Percentiles rank a stretch among this genome's conserved stretches.
Conservation (phyloP, 1,284 basidiomycete genomes). For the Chondrostereum purpureum region DNA sequence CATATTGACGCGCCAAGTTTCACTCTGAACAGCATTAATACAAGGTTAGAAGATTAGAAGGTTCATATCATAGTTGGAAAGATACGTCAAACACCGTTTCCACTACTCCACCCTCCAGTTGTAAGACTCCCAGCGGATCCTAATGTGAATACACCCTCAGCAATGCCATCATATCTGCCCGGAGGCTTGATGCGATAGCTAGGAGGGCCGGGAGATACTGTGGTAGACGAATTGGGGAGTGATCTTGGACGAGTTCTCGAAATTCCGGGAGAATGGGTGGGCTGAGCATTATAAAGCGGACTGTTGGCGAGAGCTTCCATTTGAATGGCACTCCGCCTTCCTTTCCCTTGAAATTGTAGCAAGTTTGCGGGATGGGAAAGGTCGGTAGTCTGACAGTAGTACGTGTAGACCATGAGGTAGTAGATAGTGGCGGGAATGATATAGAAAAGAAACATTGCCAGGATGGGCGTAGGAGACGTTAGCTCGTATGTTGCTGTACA, state of each 20-base stretch:
- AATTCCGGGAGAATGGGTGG: not conserved
- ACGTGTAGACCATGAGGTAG: not conserved
- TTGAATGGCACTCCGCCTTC: not conserved
- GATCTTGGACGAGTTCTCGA: not conserved
- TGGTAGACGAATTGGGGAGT: not conserved
- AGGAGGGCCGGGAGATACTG: not conserved
- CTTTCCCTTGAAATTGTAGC: not conserved
- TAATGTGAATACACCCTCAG: not conserved
- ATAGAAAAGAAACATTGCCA: not conserved
- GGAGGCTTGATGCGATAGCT: not conserved
- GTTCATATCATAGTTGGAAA: too few relatives aligned
- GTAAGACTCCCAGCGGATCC: not conserved
- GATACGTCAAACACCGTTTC: too few relatives aligned
- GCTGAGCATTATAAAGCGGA: not conserved
- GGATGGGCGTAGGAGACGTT: not conserved
- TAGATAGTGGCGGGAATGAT: not conserved
- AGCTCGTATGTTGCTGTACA: constrained; percentile 1
- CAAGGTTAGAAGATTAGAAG: too few relatives aligned
- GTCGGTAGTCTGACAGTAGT: not conserved
- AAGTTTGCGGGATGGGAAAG: not conserved
- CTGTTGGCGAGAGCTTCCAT: not conserved
- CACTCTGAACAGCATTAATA: too few relatives aligned
- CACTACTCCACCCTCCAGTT: not conserved
- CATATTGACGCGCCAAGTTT: too few relatives aligned
- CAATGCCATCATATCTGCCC: not conserved